Evolutionary conservation across 306 rosid genomes (phyloP).

Genomic region (Elaeagnus macrophylla): DNA sequence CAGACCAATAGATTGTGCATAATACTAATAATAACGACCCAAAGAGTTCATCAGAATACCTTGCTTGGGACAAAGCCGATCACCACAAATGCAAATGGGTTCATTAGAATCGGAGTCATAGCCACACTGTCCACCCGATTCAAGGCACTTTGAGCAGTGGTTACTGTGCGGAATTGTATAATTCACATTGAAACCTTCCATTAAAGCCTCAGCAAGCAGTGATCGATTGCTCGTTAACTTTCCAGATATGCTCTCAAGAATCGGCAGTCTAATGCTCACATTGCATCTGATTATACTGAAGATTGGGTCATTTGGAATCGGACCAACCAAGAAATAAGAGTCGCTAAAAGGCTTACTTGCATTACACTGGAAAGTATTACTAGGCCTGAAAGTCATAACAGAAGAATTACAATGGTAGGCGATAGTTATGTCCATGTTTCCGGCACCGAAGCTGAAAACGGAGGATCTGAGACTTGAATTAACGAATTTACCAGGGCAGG

Average conservation of each 20-base stretch:
- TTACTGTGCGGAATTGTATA: constrained; percentile 20
- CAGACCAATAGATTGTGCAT: not conserved
- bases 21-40: not conserved
- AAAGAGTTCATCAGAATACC: constrained; percentile 32
- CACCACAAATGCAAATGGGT: constrained; percentile 49
- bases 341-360: constrained; percentile 9
- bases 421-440: constrained; percentile 35
- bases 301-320: constrained; percentile 38
- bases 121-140: constrained; percentile 33
- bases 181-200: constrained; percentile 44
- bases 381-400: not conserved
- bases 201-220: constrained; percentile 37
- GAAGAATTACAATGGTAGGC: constrained; percentile 28
- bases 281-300: constrained; percentile 18
- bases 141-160: constrained; percentile 29
- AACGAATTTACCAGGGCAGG: constrained; percentile 19
- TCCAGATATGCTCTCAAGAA: constrained; percentile 20
- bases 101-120: constrained; percentile 25
- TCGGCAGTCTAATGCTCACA: constrained; percentile 22
- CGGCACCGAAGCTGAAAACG: constrained; percentile 18
- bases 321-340: constrained; percentile 42
- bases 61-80: constrained; percentile 33
- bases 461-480: constrained; percentile 26
- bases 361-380: constrained; percentile 30
- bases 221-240: constrained; percentile 21